These are phyloP conservation scores for Leccinum imitatum DNA, from an alignment of 768 basidiomycete species.

Conservation along the genomic window DNA sequence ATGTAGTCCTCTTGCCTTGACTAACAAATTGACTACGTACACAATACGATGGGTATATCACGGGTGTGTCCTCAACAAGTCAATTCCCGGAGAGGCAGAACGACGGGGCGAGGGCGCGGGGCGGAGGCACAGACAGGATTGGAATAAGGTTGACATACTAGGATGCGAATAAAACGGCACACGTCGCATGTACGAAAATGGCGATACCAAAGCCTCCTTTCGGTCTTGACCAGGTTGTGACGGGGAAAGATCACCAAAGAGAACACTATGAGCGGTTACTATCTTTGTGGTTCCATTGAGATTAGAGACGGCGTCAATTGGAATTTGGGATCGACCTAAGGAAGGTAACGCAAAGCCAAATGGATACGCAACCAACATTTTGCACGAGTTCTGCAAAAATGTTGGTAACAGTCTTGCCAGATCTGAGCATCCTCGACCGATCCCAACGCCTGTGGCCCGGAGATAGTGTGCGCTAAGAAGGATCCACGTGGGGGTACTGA, in stretches of 20 bases:
- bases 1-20: too few species aligned
- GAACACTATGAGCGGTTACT: constrained; percentile 43
- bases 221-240: constrained; percentile 17
- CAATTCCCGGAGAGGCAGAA: too few species aligned
- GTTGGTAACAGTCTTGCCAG: constrained; percentile 54
- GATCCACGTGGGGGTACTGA: constrained; percentile 59
- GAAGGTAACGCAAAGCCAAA: not conserved
- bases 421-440: constrained; percentile 42
- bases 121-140: too few species aligned
- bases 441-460: constrained; percentile 37
- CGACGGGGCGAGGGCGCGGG: too few species aligned
- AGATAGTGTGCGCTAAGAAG: constrained; percentile 59
- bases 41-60: too few species aligned
- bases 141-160: too few species aligned
- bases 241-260: constrained; percentile 51
- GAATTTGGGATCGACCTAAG: not conserved
- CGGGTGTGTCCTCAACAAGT: too few species aligned
- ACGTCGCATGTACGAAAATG: constrained; percentile 59
- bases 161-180: constrained; percentile 57
- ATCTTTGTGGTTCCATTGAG: constrained; percentile 45
- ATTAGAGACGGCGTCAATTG: not conserved
- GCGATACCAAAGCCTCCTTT: constrained; percentile 39
- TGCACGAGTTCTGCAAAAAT: constrained; percentile 61
- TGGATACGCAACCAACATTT: constrained; percentile 35
- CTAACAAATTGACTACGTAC: too few species aligned